Evolutionary conservation across 2,329 filamentous ascomycete genomes (phyloP).

Genomic region (Hirsutella minnesotensis): DNA sequence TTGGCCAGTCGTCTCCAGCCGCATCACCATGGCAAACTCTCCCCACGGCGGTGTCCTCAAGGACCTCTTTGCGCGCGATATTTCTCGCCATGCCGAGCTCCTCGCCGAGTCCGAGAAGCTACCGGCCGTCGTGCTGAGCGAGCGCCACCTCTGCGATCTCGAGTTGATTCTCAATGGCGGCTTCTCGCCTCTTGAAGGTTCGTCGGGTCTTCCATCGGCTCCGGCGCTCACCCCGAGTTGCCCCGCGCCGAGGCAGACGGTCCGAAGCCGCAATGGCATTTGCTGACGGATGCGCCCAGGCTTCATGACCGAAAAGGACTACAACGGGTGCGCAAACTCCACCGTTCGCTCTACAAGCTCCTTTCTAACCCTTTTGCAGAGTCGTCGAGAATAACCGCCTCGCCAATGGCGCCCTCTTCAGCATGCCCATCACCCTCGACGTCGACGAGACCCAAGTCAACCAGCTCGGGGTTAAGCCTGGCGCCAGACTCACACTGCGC

Average conservation of each 20-base stretch:
- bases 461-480: slow-evolving; percentile 62
- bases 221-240: no score
- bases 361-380: slow-evolving; percentile 32
- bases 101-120: slow-evolving; percentile 74
- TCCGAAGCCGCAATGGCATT: no score
- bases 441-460: slow-evolving; percentile 65
- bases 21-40: slow-evolving; percentile 46
- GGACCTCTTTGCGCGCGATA: slow-evolving; percentile 92
- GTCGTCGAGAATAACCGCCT: slow-evolving; percentile 85
- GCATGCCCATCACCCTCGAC: slow-evolving; percentile 94
- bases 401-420: slow-evolving; percentile 80
- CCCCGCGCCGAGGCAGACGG: no score
- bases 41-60: slow-evolving; percentile 92
- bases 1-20: background rate
- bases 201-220: slow-evolving; percentile 25
- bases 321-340: slow-evolving; percentile 56
- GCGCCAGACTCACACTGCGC: slow-evolving; percentile 74
- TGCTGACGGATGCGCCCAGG: slow-evolving; percentile 35
- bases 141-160: slow-evolving; percentile 95
- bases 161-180: slow-evolving; percentile 96
- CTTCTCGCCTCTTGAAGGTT: slow-evolving; percentile 94
- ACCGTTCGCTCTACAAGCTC: background rate
- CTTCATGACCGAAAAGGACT: slow-evolving; percentile 96
- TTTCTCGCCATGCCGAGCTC: slow-evolving; percentile 69
- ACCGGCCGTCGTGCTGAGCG: slow-evolving; percentile 71